Conservation (phyloP, 805 yeast genomes). For the Pichia pseudocactophila region DNA sequence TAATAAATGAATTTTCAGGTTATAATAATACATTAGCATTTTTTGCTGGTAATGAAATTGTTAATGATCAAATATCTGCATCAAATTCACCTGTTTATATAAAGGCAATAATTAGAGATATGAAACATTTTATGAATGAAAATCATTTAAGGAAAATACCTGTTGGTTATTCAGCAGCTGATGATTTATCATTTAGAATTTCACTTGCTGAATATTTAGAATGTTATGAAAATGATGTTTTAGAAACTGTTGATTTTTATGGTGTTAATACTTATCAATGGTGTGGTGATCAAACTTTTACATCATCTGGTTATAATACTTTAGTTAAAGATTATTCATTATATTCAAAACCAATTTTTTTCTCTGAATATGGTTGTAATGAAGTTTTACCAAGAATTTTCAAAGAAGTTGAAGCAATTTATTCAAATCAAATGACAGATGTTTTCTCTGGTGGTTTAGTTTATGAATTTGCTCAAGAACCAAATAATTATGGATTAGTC, state of each 20-base stretch:
- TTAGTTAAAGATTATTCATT: conserved; percentile 63
- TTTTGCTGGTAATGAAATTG: conserved; percentile 87
- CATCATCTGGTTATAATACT: conserved; percentile 64
- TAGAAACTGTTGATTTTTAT: conserved; percentile 65
- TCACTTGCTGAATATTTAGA: conserved; percentile 74
- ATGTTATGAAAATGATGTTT: conserved; percentile 48
- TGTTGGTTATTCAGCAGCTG: conserved; percentile 95
- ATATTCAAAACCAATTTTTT: conserved; percentile 69
- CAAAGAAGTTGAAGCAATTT: conserved; percentile 65
- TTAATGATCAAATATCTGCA: conserved; percentile 72
- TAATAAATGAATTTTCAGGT: conserved; percentile 70
- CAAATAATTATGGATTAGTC: conserved; percentile 73
- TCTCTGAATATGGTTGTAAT: conserved; percentile 91
- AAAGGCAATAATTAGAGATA: conserved; percentile 72
- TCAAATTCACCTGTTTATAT: conserved; percentile 62
- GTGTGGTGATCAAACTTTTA: conserved; percentile 81
- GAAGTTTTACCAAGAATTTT: conserved; percentile 69
- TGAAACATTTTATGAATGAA: conserved; percentile 57
- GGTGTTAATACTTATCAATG: conserved; percentile 79
- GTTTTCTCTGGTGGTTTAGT: conserved; percentile 82
- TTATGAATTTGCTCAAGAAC: conserved; percentile 72
- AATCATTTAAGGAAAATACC: conserved; percentile 66
- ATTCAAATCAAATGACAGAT: conserved; percentile 61
- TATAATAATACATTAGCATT: conserved; percentile 87
- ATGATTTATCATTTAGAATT: conserved; percentile 68